Evolutionary conservation across 2,329 filamentous ascomycete species (phyloP), one percentile per base, ranked within the genome.

Genomic region (Trichoderma brevicompactum): DNA sequence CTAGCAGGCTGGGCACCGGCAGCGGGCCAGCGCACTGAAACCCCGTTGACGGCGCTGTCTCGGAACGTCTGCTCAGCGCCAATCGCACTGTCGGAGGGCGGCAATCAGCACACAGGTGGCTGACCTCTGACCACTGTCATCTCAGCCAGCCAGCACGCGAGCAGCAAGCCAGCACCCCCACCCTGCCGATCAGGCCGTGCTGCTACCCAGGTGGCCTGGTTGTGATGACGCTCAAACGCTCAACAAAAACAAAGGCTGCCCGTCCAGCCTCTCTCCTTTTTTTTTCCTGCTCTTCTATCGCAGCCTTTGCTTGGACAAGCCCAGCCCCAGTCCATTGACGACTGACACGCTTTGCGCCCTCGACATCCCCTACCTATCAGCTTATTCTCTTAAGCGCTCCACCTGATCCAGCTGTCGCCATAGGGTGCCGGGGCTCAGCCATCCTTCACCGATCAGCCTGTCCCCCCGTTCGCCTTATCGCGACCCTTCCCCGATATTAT

Each of bases 121-220:
- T 54, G 60, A 46, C 36, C 56, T 60, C 60, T 65, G 62, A 66
- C 65, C 59, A 54, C 65, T 46, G 64, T 43, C 54, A 65, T 43
- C 38, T 53, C 43, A 44, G 38, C 65, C 60, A 65, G 53, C 65
- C 52, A 66, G 65, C 65, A 66, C 65, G 65, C 65, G 65, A 66
- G 64, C 64, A 63, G 23, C 23, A 55, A 46, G 38, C 56, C 23
- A 28, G 19, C 44, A 41, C 61, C 52, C 61, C 52, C 50, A 64
- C 61, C 52, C 61, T 12, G 50, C 36, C 52, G 41, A 49, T 56
- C 61, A 64, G 52, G 52, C 41, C 61, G 61, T 64, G 50, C 49
- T 54, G 38, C n/a, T 38, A 36, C 28, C 41, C 41, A 58, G 54
- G 40, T 58, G 54, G 41, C 23, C 13, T 46, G 40, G 41, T 46